Percentiles rank a stretch among this genome's conserved stretches.
Evolutionary conservation across 495 filamentous ascomycete species (phyloP).

Genomic region (Recurvomyces mirabilis): DNA sequence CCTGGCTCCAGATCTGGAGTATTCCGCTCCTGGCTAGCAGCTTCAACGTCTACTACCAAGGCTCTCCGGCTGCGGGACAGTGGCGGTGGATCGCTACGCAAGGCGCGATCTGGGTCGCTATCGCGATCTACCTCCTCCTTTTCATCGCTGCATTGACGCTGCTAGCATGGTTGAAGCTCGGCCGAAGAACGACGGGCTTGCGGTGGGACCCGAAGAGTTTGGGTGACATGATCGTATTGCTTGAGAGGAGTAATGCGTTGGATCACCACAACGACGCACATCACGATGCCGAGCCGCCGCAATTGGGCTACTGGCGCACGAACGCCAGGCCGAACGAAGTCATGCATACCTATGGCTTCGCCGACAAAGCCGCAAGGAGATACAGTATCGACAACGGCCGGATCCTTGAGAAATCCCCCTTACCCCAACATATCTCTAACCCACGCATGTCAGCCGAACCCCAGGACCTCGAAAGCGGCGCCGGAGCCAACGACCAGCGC

Average conservation of each 20-base stretch:
- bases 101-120: constrained; percentile 64
- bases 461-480: constrained; percentile 38
- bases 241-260: constrained; percentile 70
- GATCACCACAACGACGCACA: constrained; percentile 3
- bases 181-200: constrained; percentile 46
- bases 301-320: constrained; percentile 73
- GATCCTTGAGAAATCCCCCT: constrained; percentile 26
- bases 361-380: constrained; percentile 47
- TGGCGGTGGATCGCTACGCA: constrained; percentile 76
- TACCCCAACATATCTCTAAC: background rate
- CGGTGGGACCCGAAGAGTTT: constrained; percentile 76
- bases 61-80: constrained; percentile 30
- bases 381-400: constrained; percentile 42
- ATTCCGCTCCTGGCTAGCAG: constrained; percentile 54
- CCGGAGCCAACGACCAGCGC: constrained; percentile 25
- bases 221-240: constrained; percentile 62
- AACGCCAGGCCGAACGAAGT: constrained; percentile 43
- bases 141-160: constrained; percentile 44
- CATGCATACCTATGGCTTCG: constrained; percentile 57
- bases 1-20: constrained; percentile 54
- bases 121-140: constrained; percentile 60
- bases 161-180: constrained; percentile 33
- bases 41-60: constrained; percentile 47
- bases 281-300: constrained; percentile 36
- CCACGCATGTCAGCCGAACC: constrained; percentile 11